Evolutionary conservation across 2,329 filamentous ascomycete species (phyloP).

Genomic region (Penicillium sp.): DNA sequence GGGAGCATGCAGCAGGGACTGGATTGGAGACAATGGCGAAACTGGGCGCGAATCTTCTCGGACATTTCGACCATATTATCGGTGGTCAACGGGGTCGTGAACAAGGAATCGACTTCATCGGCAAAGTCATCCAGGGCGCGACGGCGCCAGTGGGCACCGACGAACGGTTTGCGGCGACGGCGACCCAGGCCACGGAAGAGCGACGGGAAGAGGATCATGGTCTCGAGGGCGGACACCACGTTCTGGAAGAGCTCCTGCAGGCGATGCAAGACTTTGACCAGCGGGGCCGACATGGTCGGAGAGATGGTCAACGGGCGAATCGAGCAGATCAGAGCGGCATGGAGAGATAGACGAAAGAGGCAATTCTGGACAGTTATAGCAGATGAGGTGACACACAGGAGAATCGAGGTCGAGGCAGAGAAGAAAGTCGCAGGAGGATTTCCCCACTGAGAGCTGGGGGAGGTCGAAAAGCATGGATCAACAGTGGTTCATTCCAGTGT

Average conservation of each 20-base stretch:
- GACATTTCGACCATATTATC: constrained; percentile 42
- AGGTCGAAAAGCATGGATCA: constrained; percentile 22
- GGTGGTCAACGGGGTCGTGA: constrained; percentile 33
- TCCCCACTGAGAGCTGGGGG: constrained; percentile 7
- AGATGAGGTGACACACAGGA: constrained; percentile 19
- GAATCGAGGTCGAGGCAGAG: constrained; percentile 1
- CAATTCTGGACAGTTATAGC: constrained; percentile 8
- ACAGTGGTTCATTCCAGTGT: constrained; percentile 27
- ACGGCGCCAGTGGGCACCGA: constrained; percentile 31
- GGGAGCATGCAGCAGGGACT: constrained; percentile 60
- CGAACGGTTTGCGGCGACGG: constrained; percentile 31
- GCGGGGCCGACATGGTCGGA: constrained; percentile 31
- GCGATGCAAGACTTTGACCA: constrained; percentile 37
- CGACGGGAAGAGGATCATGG: constrained; percentile 39
- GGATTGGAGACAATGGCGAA: constrained; percentile 49
- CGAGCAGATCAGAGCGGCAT: constrained; percentile 4
- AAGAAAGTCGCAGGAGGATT: constrained; percentile 3
- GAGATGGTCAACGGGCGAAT: constrained; percentile 1
- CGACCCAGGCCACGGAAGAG: constrained; percentile 32
- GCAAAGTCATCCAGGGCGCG: constrained; percentile 37
- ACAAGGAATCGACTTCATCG: constrained; percentile 36
- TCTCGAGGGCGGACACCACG: constrained; percentile 37
- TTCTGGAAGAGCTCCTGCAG: constrained; percentile 40
- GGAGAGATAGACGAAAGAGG: constrained; percentile 12
- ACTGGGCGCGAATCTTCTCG: constrained; percentile 46